phyloP scores from a whole-genome alignment of 2,329 filamentous ascomycete species.

The Sarocladium oryzae region DNA sequence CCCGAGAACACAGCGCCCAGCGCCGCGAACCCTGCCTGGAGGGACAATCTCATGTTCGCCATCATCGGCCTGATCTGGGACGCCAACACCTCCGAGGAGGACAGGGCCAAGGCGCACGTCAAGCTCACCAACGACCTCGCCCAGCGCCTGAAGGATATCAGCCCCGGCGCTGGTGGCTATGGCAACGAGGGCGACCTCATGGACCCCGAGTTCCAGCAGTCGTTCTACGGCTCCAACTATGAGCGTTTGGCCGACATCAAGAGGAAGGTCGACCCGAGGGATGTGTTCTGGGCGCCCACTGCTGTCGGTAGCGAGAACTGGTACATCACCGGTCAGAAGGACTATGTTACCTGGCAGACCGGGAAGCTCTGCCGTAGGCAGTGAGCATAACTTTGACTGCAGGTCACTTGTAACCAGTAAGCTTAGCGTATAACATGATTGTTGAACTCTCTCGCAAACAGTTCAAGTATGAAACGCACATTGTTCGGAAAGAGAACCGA shows the following conservation, averaged over 20 bases:
- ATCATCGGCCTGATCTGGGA: slow-evolving; percentile 21
- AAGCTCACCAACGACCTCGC: slow-evolving; percentile 24
- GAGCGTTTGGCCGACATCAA: slow-evolving; percentile 21
- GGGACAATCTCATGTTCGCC: slow-evolving; percentile 30
- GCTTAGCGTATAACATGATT: no score
- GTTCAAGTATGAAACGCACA: no score
- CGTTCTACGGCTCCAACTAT: slow-evolving; percentile 25
- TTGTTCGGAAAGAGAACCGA: no score
- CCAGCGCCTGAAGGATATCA: slow-evolving; percentile 22
- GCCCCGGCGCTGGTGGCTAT: slow-evolving; percentile 20
- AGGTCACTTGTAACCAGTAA: no score
- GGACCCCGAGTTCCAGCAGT: slow-evolving; percentile 23
- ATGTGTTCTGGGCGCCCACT: slow-evolving; percentile 22
- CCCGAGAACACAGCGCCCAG: slow-evolving; percentile 20
- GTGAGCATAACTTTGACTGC: no score
- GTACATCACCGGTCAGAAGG: slow-evolving; percentile 12
- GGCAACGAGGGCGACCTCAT: slow-evolving; percentile 25
- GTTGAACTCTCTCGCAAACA: no score
- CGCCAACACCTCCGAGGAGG: slow-evolving; percentile 11
- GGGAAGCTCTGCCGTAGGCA: slow-evolving; percentile 12
- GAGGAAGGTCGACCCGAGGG: slow-evolving; percentile 23
- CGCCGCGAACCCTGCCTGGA: slow-evolving; percentile 39
- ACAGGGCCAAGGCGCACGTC: slow-evolving; percentile 18
- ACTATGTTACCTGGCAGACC: slow-evolving; percentile 14
- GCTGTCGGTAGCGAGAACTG: slow-evolving; percentile 23